phyloP scores from a whole-genome alignment of 176 grass and related monocot genomes.

The bread wheat (Triticum aestivum) region IWGSC_CS_RefSeq_v2.1 NC_057806.1:401116177-401116676 shows the following conservation, averaged over 20 bases:
- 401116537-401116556: background rate
- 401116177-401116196: background rate
- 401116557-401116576: slow-evolving; percentile 4
- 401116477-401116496: background rate
- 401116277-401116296: slow-evolving; percentile 25
- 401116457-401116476: slow-evolving; percentile 35
- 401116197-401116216: slow-evolving; percentile 24
- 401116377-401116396: background rate
- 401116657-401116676: too few relatives aligned
- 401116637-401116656: too few relatives aligned
- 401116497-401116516: slow-evolving; percentile 27
- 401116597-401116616: background rate
- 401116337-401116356: slow-evolving; percentile 26
- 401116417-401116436: slow-evolving; percentile 7
- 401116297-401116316: slow-evolving; percentile 16
- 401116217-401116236: slow-evolving; percentile 80
- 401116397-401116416: background rate
- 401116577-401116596: background rate
- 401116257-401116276: background rate
- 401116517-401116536: slow-evolving; percentile 8
- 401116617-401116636: background rate
- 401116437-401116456: background rate
- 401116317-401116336: background rate
- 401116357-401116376: slow-evolving; percentile 30
- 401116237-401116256: slow-evolving; percentile 87